A percentile compares a stretch with the other conserved stretches of the same genome.
These are phyloP conservation scores for Ramalina intermedia DNA, from an alignment of 495 filamentous ascomycete genomes.

Conservation along the genomic window DNA sequence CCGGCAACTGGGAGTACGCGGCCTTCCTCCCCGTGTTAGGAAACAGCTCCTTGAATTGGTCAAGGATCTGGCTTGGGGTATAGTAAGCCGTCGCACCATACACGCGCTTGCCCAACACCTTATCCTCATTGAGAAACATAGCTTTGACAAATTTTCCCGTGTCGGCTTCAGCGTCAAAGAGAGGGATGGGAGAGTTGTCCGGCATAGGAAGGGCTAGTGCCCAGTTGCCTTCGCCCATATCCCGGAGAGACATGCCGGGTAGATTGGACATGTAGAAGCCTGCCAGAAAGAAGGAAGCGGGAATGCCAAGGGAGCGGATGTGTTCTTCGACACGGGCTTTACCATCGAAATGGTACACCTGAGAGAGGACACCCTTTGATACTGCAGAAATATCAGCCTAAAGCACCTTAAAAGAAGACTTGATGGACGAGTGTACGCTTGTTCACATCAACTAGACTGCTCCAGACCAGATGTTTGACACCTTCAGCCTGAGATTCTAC, in stretches of 20 bases:
- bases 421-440: neutral
- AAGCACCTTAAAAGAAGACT: neutral
- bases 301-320: constrained; percentile 30
- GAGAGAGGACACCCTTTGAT: constrained; percentile 26
- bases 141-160: constrained; percentile 39
- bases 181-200: constrained; percentile 27
- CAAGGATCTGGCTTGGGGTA: constrained; percentile 29
- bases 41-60: constrained; percentile 31
- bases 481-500: constrained; percentile 12
- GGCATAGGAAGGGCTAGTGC: constrained; percentile 27
- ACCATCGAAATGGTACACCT: constrained; percentile 46
- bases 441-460: constrained; percentile 12
- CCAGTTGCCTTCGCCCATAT: constrained; percentile 17
- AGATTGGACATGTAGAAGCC: constrained; percentile 45
- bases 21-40: constrained; percentile 28
- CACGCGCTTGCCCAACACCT: constrained; percentile 9
- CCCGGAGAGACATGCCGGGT: constrained; percentile 9
- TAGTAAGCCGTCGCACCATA: constrained; percentile 32
- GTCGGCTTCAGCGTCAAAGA: constrained; percentile 36
- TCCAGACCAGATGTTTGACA: constrained; percentile 38
- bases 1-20: constrained; percentile 24
- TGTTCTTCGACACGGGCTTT: constrained; percentile 47
- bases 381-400: constrained; percentile 14
- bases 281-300: constrained; percentile 37
- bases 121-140: constrained; percentile 16